Conservation (phyloP, 352 stramenopile genomes). For the Peronospora farinosa region DNA sequence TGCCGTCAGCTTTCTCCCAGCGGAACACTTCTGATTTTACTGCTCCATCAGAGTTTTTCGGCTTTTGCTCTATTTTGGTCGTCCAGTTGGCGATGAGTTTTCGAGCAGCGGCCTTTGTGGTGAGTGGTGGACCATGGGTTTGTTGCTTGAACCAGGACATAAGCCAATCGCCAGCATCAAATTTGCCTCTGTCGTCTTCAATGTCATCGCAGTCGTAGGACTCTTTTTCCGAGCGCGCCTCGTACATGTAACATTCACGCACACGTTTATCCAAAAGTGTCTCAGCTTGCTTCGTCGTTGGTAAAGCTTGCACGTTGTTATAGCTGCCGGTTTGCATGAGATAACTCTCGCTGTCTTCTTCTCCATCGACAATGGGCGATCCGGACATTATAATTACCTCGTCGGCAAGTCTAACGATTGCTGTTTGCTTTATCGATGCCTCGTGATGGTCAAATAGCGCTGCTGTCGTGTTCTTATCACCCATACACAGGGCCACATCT, state of each 20-base stretch:
- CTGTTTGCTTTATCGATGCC: slow-evolving; percentile 11
- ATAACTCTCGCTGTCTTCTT: slow-evolving; percentile 8
- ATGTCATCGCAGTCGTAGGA: slow-evolving; percentile 14
- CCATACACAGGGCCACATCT: slow-evolving; percentile 29
- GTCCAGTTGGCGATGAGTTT: slow-evolving; percentile 23
- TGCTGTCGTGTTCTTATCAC: slow-evolving; percentile 18
- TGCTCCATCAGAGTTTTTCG: slow-evolving; percentile 1
- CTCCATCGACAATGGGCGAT: slow-evolving; percentile 19
- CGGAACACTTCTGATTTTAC: slow-evolving; percentile 13
- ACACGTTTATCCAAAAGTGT: slow-evolving; percentile 10
- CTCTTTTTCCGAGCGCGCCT: slow-evolving; percentile 5
- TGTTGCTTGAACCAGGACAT: slow-evolving; percentile 25
- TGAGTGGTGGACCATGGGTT: slow-evolving; percentile 15
- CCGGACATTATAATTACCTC: slow-evolving; percentile 29
- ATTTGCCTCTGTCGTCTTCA: slow-evolving; percentile 9
- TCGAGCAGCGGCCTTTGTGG: slow-evolving; percentile 22
- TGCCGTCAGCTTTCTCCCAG: slow-evolving; percentile 8
- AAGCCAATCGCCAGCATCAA: slow-evolving; percentile 27
- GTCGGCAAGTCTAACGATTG: slow-evolving; percentile 31
- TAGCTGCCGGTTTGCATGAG: slow-evolving; percentile 25
- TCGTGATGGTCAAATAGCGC: slow-evolving; percentile 19
- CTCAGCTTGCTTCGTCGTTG: slow-evolving; percentile 3
- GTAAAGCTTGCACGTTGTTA: slow-evolving; percentile 7
- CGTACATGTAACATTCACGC: slow-evolving; percentile 20
- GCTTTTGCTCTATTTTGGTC: neutral